Percentiles rank a stretch among this genome's conserved stretches.
These are phyloP conservation scores for Aleurites moluccanus DNA, from an alignment of 441 rosid genomes.

Conservation along the genomic window DNA sequence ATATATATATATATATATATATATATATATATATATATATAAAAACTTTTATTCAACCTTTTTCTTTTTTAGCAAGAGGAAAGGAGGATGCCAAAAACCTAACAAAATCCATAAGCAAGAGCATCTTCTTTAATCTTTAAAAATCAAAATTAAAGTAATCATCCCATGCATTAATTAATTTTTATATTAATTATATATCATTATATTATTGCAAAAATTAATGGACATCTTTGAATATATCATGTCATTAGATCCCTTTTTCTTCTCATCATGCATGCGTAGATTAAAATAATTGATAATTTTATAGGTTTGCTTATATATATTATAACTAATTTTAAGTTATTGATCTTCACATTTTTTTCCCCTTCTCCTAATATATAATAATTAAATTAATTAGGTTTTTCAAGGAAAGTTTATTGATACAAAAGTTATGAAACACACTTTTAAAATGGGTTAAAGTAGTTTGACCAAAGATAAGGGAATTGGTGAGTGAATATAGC, in stretches of 20 bases:
- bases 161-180: background rate
- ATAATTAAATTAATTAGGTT: background rate
- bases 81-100: background rate
- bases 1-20: too few species aligned
- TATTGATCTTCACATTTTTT: background rate
- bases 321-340: too few species aligned
- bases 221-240: background rate
- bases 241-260: background rate
- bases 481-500: constrained; percentile 26
- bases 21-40: background rate
- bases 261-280: background rate
- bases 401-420: background rate
- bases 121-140: constrained; percentile 18
- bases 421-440: background rate
- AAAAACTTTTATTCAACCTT: constrained; percentile 1
- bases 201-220: too few species aligned
- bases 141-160: background rate
- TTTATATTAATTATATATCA: background rate
- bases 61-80: background rate
- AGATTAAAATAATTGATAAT: too few species aligned
- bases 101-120: constrained; percentile 9
- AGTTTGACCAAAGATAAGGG: constrained; percentile 37
- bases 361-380: background rate
- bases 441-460: background rate
- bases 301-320: too few species aligned